These are phyloP conservation scores for Pestalotiopsis sp. DNA, from an alignment of 2,329 filamentous ascomycete species.

Conservation along the genomic window DNA sequence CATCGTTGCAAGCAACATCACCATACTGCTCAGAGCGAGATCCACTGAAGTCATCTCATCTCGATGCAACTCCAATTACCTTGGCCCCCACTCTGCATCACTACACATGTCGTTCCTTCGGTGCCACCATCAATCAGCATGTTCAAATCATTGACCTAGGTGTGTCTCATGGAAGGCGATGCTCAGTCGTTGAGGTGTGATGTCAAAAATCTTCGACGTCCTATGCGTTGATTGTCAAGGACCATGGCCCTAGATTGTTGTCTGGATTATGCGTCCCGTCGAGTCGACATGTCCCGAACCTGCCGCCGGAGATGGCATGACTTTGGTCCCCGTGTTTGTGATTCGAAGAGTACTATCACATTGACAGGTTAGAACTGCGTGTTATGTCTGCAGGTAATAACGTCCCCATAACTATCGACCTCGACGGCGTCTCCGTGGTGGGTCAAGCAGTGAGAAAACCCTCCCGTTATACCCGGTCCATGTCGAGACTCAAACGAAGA, in stretches of 20 bases:
- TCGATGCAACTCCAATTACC: background rate
- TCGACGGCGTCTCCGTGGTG: background rate
- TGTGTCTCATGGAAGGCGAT: background rate
- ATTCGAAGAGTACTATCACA: background rate
- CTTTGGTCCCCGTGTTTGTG: background rate
- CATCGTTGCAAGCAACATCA: background rate
- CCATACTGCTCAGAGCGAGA: background rate
- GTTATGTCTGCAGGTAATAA: background rate
- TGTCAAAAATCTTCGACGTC: background rate
- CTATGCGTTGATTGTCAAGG: background rate
- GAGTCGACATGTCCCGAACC: background rate
- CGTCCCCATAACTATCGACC: background rate
- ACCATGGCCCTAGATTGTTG: background rate
- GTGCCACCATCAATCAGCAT: background rate
- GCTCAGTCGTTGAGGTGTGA: background rate
- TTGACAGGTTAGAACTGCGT: background rate
- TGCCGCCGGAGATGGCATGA: background rate
- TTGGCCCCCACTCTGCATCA: background rate
- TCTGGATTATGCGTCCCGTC: background rate
- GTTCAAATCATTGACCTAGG: background rate
- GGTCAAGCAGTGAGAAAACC: background rate
- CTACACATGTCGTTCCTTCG: background rate
- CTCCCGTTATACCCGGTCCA: background rate
- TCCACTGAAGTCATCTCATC: background rate
- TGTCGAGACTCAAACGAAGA: background rate